Percentiles rank a stretch among this genome's conserved stretches.
phyloP scores from a whole-genome alignment of 345 rosid species.

The Linum lewisii region DNA sequence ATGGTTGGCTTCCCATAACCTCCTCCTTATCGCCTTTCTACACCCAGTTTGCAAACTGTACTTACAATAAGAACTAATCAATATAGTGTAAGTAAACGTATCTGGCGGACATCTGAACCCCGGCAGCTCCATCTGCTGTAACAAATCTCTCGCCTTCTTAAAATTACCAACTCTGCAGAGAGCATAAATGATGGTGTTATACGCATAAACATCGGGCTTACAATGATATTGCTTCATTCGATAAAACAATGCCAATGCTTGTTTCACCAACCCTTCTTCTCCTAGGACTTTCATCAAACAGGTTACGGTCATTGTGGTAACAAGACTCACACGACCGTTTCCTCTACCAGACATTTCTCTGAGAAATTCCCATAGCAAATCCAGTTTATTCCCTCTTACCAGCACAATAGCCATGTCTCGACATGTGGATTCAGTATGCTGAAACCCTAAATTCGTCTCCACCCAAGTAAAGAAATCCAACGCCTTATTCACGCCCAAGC shows the following conservation, averaged over 20 bases:
- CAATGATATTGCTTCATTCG: conserved; percentile 67
- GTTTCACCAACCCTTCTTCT: conserved; percentile 75
- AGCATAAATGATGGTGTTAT: conserved; percentile 57
- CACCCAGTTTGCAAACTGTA: conserved; percentile 74
- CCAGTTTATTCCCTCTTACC: conserved; percentile 46
- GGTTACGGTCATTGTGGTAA: conserved; percentile 43
- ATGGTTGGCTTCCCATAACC: conserved; percentile 82
- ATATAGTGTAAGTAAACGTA: conserved; percentile 54
- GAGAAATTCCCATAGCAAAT: conserved; percentile 65
- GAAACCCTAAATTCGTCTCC: conserved; percentile 35
- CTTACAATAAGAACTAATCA: conserved; percentile 70
- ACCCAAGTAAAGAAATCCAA: conserved; percentile 58
- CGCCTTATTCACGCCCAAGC: conserved; percentile 50
- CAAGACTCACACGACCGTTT: conserved; percentile 17
- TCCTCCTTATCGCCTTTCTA: conserved; percentile 66
- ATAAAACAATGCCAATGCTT: conserved; percentile 54
- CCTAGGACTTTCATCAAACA: conserved; percentile 93
- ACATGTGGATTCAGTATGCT: conserved; percentile 55
- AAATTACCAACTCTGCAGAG: conserved; percentile 77
- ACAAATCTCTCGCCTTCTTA: conserved; percentile 59
- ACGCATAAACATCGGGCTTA: conserved; percentile 71
- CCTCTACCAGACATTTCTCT: conserved; percentile 37
- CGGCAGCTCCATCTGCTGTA: conserved; percentile 78
- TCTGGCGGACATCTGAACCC: conserved; percentile 73
- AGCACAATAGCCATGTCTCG: conserved; percentile 66